Conservation (phyloP, 805 yeast genomes). For the Millerozyma acaciae region DNA sequence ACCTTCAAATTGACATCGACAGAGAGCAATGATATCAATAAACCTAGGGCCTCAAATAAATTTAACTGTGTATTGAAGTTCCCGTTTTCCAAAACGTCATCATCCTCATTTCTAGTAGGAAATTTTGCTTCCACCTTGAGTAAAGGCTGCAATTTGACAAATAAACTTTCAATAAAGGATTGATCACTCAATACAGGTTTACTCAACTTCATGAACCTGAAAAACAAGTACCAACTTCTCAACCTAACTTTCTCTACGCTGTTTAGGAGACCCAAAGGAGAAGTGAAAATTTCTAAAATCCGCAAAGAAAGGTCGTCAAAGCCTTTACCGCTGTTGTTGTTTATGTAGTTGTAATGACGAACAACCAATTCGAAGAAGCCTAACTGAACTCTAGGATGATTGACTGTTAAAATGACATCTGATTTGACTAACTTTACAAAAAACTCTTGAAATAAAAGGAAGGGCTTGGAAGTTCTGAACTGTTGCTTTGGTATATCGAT, state of each 20-base stretch:
- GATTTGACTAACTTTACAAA: slow-evolving; percentile 52
- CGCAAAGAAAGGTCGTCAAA: slow-evolving; percentile 42
- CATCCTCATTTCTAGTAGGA: slow-evolving; percentile 54
- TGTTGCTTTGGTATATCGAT: slow-evolving; percentile 66
- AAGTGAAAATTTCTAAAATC: slow-evolving; percentile 72
- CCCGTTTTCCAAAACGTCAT: slow-evolving; percentile 44
- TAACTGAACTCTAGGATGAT: slow-evolving; percentile 80
- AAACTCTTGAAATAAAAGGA: slow-evolving; percentile 56
- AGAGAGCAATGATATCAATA: slow-evolving; percentile 53
- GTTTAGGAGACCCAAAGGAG: slow-evolving; percentile 79
- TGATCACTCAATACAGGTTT: slow-evolving; percentile 53
- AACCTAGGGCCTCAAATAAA: slow-evolving; percentile 82
- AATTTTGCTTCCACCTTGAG: slow-evolving; percentile 59
- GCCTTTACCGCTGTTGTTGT: slow-evolving; percentile 27
- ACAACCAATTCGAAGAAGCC: slow-evolving; percentile 81
- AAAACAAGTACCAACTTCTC: slow-evolving; percentile 88
- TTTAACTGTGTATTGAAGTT: slow-evolving; percentile 75
- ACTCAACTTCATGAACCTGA: slow-evolving; percentile 74
- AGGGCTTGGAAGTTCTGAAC: slow-evolving; percentile 63
- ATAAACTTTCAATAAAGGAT: slow-evolving; percentile 47
- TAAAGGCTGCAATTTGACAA: slow-evolving; percentile 58
- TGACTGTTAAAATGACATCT: slow-evolving; percentile 42
- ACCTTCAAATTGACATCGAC: slow-evolving; percentile 27
- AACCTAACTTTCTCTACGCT: slow-evolving; percentile 67
- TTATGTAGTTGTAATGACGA: slow-evolving; percentile 66